Percentiles rank a stretch among this genome's conserved stretches.
phyloP scores from a whole-genome alignment of 805 yeast species.

The Metahyphopichia silvanorum region DNA sequence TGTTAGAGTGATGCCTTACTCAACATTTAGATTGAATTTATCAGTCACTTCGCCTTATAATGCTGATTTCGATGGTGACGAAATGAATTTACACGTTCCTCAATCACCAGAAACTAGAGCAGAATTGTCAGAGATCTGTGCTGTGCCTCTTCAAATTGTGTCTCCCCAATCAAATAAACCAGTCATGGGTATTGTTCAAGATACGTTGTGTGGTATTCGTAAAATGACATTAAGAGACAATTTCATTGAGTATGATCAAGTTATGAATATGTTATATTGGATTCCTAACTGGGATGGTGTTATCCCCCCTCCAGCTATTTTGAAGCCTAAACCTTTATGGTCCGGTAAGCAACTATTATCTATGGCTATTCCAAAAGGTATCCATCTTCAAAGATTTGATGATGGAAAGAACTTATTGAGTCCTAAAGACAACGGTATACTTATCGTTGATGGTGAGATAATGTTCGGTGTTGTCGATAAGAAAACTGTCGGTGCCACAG shows the following conservation, averaged over 20 bases:
- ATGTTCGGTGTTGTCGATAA: conserved; percentile 98
- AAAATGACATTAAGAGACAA: conserved; percentile 90
- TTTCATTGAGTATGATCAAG: conserved; percentile 88
- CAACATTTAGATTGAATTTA: conserved; percentile 92
- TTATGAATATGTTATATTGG: conserved; percentile 96
- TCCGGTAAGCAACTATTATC: conserved; percentile 94
- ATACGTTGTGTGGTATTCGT: conserved; percentile 94
- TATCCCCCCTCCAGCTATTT: conserved; percentile 90
- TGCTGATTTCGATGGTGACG: conserved; percentile 99
- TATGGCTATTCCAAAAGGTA: conserved; percentile 92
- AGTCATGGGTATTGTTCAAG: conserved; percentile 99
- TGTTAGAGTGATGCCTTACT: conserved; percentile 97
- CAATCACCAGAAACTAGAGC: conserved; percentile 98
- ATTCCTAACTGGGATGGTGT: conserved; percentile 99
- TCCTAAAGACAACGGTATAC: conserved; percentile 94
- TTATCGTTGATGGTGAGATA: conserved; percentile 91
- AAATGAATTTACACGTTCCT: conserved; percentile 99
- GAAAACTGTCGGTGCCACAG: conserved; percentile 97
- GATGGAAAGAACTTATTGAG: conserved; percentile 79
- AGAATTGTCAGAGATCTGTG: conserved; percentile 90
- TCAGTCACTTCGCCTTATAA: conserved; percentile 99
- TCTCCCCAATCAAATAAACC: conserved; percentile 99
- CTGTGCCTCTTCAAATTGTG: conserved; percentile 96
- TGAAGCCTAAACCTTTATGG: conserved; percentile 96
- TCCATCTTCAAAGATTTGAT: conserved; percentile 89